Evolutionary conservation across 192 early-diverging fungal genomes (phyloP).

Genomic region (Linderina pennispora): DNA sequence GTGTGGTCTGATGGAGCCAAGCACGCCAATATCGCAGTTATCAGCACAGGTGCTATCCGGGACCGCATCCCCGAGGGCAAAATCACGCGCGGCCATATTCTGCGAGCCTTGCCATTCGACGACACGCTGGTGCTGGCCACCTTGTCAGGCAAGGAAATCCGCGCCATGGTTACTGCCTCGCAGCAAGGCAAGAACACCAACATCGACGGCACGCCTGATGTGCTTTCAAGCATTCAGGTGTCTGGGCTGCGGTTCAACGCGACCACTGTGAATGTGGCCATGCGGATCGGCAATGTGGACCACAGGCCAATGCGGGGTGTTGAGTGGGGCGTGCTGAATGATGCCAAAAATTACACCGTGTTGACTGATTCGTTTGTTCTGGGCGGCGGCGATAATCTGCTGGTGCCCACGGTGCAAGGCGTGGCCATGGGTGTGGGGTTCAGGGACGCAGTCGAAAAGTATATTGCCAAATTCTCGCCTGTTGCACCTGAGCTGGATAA

Average conservation of each 20-base stretch:
- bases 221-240: conserved; percentile 54
- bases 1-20: conserved; percentile 31
- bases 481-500: conserved; percentile 23
- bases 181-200: conserved; percentile 15
- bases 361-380: conserved; percentile 55
- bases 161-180: conserved; percentile 46
- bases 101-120: conserved; percentile 61
- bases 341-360: conserved; percentile 41
- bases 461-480: conserved; percentile 29
- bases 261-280: conserved; percentile 1
- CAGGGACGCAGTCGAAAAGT: conserved; percentile 19
- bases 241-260: conserved; percentile 49
- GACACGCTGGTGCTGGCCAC: conserved; percentile 47
- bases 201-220: conserved; percentile 13
- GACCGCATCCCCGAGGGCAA: conserved; percentile 47
- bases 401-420: conserved; percentile 2
- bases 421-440: background rate
- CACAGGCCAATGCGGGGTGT: conserved; percentile 11
- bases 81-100: conserved; percentile 52
- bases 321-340: conserved; percentile 37
- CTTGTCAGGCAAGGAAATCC: conserved; percentile 50
- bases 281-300: conserved; percentile 6
- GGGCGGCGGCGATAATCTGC: conserved; percentile 57
- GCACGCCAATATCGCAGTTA: conserved; percentile 45
- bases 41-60: conserved; percentile 62